These are phyloP conservation scores for Capsicum pubescens DNA, from an alignment of 257 asterid species.

Conservation along the genomic window DNA sequence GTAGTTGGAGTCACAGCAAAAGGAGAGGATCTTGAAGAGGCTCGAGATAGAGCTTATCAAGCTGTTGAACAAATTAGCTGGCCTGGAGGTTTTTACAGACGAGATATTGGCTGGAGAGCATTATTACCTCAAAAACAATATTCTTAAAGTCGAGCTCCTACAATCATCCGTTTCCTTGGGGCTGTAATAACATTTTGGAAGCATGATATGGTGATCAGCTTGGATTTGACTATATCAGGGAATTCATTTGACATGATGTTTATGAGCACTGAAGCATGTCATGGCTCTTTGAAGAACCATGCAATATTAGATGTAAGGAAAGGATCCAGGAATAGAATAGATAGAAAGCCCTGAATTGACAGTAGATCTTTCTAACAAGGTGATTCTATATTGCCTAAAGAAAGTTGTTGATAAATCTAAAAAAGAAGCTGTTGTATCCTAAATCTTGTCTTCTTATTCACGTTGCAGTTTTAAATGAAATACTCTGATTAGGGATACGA, in stretches of 20 bases:
- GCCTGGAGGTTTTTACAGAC: constrained; percentile 77
- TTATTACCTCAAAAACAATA: constrained; percentile 51
- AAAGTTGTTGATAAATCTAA: not conserved
- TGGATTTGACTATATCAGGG: not conserved
- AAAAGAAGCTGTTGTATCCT: not conserved
- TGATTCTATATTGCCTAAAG: constrained; percentile 5
- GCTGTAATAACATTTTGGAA: not conserved
- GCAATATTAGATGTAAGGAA: not conserved
- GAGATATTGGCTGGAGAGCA: constrained; percentile 95
- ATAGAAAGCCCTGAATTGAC: not conserved
- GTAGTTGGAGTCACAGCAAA: constrained; percentile 89
- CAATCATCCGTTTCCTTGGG: not conserved
- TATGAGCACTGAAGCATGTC: not conserved
- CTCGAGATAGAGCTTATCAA: constrained; percentile 76
- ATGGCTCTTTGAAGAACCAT: not conserved
- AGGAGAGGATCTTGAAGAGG: constrained; percentile 82
- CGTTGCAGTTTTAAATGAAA: not conserved
- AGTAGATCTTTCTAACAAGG: not conserved
- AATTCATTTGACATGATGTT: constrained; percentile 9
- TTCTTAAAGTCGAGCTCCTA: constrained; percentile 27
- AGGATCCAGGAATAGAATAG: not conserved
- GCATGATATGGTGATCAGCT: not conserved
- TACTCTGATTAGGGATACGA: not conserved
- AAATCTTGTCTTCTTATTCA: not conserved
- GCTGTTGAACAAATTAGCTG: constrained; percentile 72